Percentiles rank a stretch among this genome's conserved stretches.
These are phyloP conservation scores for Heterobasidion parviporum DNA, from an alignment of 1,284 basidiomycete genomes.

Conservation along the genomic window DNA sequence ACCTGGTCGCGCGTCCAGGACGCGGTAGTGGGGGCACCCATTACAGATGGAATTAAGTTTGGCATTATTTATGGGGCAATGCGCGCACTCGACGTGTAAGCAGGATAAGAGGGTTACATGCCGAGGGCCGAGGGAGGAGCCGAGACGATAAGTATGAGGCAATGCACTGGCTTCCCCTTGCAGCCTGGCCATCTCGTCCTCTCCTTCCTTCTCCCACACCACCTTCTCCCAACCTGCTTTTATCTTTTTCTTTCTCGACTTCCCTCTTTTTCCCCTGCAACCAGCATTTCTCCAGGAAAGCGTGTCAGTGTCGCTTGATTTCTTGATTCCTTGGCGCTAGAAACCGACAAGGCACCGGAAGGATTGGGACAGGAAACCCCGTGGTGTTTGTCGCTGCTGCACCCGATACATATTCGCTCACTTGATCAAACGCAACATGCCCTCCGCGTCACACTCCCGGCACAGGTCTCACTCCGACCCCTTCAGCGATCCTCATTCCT, in stretches of 20 bases:
- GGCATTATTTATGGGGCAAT: not conserved
- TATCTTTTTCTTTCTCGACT: too few relatives aligned
- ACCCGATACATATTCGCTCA: not conserved
- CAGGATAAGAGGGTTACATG: not conserved
- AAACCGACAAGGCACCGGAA: slow-evolving; percentile 6
- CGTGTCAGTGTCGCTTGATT: not conserved
- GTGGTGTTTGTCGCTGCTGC: too few relatives aligned
- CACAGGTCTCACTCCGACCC: slow-evolving; percentile 51
- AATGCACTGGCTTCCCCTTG: too few relatives aligned
- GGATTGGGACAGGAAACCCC: not conserved
- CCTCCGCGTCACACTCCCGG: slow-evolving; percentile 22
- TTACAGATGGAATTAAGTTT: slow-evolving; percentile 2
- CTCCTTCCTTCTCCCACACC: too few relatives aligned
- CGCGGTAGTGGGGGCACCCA: slow-evolving; percentile 21
- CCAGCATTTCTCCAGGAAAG: too few relatives aligned
- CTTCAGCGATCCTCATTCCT: slow-evolving; percentile 39
- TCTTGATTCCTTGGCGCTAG: slow-evolving; percentile 19
- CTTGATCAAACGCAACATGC: not conserved
- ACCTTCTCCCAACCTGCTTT: too few relatives aligned
- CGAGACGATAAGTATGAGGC: too few relatives aligned
- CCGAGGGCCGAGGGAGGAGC: too few relatives aligned
- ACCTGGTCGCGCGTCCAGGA: slow-evolving; percentile 50
- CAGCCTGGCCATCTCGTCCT: too few relatives aligned
- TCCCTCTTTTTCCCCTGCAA: too few relatives aligned
- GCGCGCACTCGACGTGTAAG: not conserved